Evolutionary conservation across 345 rosid species (phyloP).

Genomic region (Arabis alpina): DNA sequence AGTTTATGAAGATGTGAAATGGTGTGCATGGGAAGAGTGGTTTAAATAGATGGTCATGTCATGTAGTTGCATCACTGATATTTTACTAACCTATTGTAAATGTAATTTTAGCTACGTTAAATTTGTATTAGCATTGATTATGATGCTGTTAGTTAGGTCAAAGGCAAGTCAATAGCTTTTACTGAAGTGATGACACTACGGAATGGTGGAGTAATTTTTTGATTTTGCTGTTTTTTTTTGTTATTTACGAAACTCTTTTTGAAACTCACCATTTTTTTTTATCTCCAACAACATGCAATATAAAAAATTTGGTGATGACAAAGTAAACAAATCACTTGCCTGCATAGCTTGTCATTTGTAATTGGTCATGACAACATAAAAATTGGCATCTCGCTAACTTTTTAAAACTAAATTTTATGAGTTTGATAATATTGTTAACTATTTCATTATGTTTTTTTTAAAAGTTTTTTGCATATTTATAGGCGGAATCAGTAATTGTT

Average conservation of each 20-base stretch:
- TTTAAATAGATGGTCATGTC: slow-evolving; percentile 44
- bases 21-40: slow-evolving; percentile 32
- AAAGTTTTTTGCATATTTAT: neutral
- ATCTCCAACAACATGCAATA: too few relatives aligned
- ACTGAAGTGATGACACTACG: slow-evolving; percentile 1
- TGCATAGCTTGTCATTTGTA: neutral
- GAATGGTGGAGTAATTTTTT: slow-evolving; percentile 16
- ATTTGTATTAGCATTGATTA: slow-evolving; percentile 12
- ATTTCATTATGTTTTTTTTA: neutral
- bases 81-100: neutral
- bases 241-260: slow-evolving; percentile 27
- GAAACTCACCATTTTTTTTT: neutral
- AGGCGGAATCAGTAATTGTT: neutral
- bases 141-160: slow-evolving; percentile 18
- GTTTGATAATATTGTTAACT: neutral
- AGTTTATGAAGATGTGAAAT: slow-evolving; percentile 27
- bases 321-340: too few relatives aligned
- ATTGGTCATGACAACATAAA: neutral
- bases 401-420: neutral
- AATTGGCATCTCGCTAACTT: neutral
- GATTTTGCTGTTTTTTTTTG: slow-evolving; percentile 23
- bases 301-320: too few relatives aligned
- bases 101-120: neutral
- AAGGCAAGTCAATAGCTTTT: slow-evolving; percentile 18
- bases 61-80: neutral